Evolutionary conservation across 495 filamentous ascomycete species (phyloP), one percentile per base, ranked within the genome.

Genomic region (Penicillium antarcticum): DNA sequence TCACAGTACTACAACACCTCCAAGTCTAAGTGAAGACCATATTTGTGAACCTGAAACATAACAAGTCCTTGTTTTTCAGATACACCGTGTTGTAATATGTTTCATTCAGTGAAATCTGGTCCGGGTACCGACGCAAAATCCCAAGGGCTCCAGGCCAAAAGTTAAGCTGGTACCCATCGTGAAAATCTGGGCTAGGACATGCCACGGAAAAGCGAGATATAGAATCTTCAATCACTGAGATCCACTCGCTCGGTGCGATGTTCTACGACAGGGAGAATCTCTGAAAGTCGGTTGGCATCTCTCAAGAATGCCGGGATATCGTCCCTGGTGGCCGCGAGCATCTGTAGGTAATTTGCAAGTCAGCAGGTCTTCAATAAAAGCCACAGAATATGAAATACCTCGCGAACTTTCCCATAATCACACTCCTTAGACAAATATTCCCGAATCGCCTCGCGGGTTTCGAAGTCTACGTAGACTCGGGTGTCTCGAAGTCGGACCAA

Each of bases 391-490:
- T 3, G 5, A 53, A 79, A 48, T 74, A 91, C 88, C 80, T 82
- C 76, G 74, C 85, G 84, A 2, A 95, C 84, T 42, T 80, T 80
- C 40, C 84, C 86, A 63, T 95, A 97, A 43, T 72, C 78, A 44
- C 84, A 82, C 72, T 98, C 94, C 64, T 82, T 83, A 10, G 86
- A 85, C 45, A 87, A 85, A 57, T 95, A 97, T 73, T 98, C 92
- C 51, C 94, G 77, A 8, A 94, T 86, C 14, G 97, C 85, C 71
- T 91, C 85, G 4, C 83, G 78, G n/a, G 71, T 82, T 13, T 71
- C 79, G 73, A 97, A 96, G 55, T 97, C 95, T 9, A 97, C 80
- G 69, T 92, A 98, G 7, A 97, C 77, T 50, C 94, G 79, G 9
- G 95, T 97, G 61, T 98, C 94, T 43, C 91, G 75, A 49, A 98